Evolutionary conservation across 306 rosid genomes (phyloP).

Genomic region (Medicago truncatula): MtrunA17r5.0-ANR NC_053047.1:2708501-2709000

Average conservation of each 20-base stretch:
- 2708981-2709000: constrained; percentile 57
- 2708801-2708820: constrained; percentile 30
- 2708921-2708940: constrained; percentile 59
- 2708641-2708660: neutral
- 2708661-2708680: neutral
- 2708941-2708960: constrained; percentile 58
- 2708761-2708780: constrained; percentile 32
- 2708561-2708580: constrained; percentile 23
- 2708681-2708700: neutral
- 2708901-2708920: constrained; percentile 71
- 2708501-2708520: constrained; percentile 43
- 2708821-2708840: constrained; percentile 56
- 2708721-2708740: neutral
- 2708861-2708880: constrained; percentile 35
- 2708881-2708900: constrained; percentile 64
- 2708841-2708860: constrained; percentile 54
- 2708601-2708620: neutral
- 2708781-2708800: constrained; percentile 34
- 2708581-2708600: constrained; percentile 37
- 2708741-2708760: neutral
- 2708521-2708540: constrained; percentile 33
- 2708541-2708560: constrained; percentile 30
- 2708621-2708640: neutral
- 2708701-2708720: neutral
- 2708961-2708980: constrained; percentile 58